Evolutionary conservation across 2,329 filamentous ascomycete genomes (phyloP).

Genomic region (Alternaria panax): DNA sequence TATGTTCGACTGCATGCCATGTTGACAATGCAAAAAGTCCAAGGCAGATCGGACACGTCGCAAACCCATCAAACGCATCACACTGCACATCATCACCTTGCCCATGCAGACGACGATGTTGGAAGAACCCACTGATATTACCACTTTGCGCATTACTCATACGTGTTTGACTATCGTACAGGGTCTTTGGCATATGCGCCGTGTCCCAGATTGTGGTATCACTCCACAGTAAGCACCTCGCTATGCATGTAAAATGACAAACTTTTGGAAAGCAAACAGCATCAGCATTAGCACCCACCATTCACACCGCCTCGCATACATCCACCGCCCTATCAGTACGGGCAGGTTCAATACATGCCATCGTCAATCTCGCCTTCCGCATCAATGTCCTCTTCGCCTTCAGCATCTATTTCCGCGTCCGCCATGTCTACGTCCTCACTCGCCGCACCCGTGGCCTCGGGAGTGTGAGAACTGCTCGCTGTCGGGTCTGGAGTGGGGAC

Average conservation of each 20-base stretch:
- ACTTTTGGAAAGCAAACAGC: background rate
- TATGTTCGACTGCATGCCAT: background rate
- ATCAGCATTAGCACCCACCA: background rate
- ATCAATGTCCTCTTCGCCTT: constrained; percentile 25
- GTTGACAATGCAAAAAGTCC: background rate
- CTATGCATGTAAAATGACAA: constrained; percentile 19
- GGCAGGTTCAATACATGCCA: constrained; percentile 12
- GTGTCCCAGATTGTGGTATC: background rate
- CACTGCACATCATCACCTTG: background rate
- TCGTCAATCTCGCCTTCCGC: constrained; percentile 36
- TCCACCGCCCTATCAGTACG: background rate
- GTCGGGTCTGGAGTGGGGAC: background rate
- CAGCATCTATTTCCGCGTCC: constrained; percentile 18
- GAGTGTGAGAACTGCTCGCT: constrained; percentile 1
- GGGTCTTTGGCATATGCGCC: background rate
- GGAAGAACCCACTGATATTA: background rate
- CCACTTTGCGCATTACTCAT: background rate
- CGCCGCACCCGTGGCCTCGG: background rate
- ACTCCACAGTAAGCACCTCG: constrained; percentile 14
- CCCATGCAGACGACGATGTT: background rate
- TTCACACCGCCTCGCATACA: background rate
- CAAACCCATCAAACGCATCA: background rate
- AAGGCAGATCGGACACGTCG: background rate
- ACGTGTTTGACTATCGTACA: background rate
- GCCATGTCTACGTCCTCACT: constrained; percentile 20